phyloP scores from a whole-genome alignment of 2,329 filamentous ascomycete genomes.

The Trichoderma sp. region DNA sequence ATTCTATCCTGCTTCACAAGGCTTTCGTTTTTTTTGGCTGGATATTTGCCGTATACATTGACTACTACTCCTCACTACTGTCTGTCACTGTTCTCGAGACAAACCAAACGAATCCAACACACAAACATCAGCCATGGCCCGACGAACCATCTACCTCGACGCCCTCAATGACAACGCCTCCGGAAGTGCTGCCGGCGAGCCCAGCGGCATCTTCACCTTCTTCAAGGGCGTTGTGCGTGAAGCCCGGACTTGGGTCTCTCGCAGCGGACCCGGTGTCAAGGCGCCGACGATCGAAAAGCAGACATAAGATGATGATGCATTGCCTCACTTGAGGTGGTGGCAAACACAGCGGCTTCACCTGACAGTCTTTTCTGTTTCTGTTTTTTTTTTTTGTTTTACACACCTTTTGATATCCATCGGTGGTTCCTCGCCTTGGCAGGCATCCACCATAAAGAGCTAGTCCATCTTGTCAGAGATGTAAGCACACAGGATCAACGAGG shows the following conservation, averaged over 20 bases:
- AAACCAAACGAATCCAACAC: background rate
- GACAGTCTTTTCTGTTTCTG: background rate
- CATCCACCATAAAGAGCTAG: background rate
- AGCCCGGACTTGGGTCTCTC: slow-evolving; percentile 11
- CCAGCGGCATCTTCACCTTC: slow-evolving; percentile 11
- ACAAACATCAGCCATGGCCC: slow-evolving; percentile 13
- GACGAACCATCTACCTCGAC: slow-evolving; percentile 20
- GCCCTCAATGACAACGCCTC: slow-evolving; percentile 7
- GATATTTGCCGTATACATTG: background rate
- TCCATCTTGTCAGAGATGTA: background rate
- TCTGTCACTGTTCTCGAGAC: background rate
- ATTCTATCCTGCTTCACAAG: no score
- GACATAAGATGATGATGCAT: background rate
- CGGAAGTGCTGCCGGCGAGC: background rate
- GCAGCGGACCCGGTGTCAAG: slow-evolving; percentile 1
- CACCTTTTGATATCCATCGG: background rate
- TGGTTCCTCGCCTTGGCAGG: background rate
- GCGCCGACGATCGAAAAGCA: slow-evolving; percentile 16
- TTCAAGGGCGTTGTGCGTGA: slow-evolving; percentile 16
- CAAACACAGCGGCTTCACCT: background rate
- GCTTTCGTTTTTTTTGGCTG: background rate
- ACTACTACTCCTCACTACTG: background rate
- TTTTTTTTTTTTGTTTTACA: background rate
- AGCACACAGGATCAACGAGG: background rate
- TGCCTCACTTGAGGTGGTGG: background rate